Evolutionary conservation across 441 rosid species (phyloP), one percentile per base, ranked within the genome.

Genomic region (Pelargonium fulgidum): DNA sequence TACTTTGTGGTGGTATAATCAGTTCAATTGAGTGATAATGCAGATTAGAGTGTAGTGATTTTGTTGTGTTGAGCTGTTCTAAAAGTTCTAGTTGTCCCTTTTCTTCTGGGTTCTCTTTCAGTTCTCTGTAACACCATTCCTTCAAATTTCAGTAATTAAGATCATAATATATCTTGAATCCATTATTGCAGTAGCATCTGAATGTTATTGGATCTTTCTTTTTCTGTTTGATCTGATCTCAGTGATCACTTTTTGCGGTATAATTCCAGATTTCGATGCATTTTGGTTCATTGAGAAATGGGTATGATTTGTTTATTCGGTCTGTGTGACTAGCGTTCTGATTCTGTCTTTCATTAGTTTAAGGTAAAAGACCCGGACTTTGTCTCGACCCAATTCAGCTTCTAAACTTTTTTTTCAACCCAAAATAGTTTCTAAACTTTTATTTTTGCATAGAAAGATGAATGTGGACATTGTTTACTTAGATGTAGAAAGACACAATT

Each of bases 131-230:
- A 62, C 65, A 62, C 14, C 13, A 2, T 62, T 24, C 39, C 2
- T 62, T 56, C 10, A 62, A 62, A 12, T 62, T 62, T 62, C 65
- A 62, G 39, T 29, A 62, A 62, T 22, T 62, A 22, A 22, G 36
- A 10, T 62, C 65, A 24, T 13, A 62, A 62, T 22, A 12, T 24
- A 62, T 62, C 65, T 62, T 10, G 41, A 22, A 10, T 48, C 14
- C 54, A 13, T 45, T 1, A 20, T 20, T 20, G 64, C 29, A 26
- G 14, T 61, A 61, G n/a, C 64, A 59, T 17, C 33, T 17, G 17
- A 22, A 29, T 29, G 33, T 29, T 2, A 29, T 2, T 10, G 17
- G 1, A 52, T 52, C 22, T 16, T 54, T 52, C 22, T 14, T 52
- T n/a, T 14, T 33, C 4, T 33, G 7, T 4, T 33, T n/a, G 61